Evolutionary conservation across 371 early-diverging fungal species (phyloP).

Genomic region (Coemansia sp.): DNA sequence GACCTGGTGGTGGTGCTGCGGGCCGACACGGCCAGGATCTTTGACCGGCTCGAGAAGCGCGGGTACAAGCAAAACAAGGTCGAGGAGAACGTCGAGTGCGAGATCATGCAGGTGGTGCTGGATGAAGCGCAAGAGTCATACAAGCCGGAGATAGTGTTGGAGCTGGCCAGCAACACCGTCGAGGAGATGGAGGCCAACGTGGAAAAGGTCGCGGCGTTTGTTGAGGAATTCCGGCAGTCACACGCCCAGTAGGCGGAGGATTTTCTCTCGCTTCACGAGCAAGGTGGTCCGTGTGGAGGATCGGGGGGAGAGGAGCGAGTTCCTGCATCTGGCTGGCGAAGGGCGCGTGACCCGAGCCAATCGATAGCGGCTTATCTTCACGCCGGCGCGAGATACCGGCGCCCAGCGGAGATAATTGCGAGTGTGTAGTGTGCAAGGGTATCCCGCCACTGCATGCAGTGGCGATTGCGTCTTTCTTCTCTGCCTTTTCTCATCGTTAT

Average conservation of each 20-base stretch:
- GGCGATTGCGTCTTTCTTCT: not conserved
- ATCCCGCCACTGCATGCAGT: not conserved
- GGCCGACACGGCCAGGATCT: conserved; percentile 76
- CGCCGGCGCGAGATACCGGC: not conserved
- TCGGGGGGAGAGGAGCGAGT: too few relatives aligned
- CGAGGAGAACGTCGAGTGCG: conserved; percentile 95
- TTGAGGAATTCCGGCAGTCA: conserved; percentile 27
- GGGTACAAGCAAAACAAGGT: conserved; percentile 89
- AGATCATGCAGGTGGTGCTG: conserved; percentile 96
- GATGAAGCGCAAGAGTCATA: conserved; percentile 91
- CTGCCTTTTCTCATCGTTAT: not conserved
- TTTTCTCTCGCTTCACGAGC: not conserved
- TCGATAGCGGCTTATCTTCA: not conserved
- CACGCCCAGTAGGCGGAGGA: conserved; percentile 2
- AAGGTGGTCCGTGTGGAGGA: not conserved
- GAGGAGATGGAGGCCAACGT: conserved; percentile 92
- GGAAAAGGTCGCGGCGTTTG: conserved; percentile 50
- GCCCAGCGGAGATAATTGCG: not conserved
- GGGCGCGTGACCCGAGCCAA: not conserved
- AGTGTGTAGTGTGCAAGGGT: not conserved
- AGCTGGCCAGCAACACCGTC: conserved; percentile 74
- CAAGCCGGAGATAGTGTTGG: conserved; percentile 76
- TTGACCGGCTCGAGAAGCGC: conserved; percentile 81
- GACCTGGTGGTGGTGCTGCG: conserved; percentile 94
- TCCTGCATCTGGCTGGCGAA: not conserved